phyloP scores from a whole-genome alignment of 2,329 filamentous ascomycete species.

The Didymellaceae sp. region DNA sequence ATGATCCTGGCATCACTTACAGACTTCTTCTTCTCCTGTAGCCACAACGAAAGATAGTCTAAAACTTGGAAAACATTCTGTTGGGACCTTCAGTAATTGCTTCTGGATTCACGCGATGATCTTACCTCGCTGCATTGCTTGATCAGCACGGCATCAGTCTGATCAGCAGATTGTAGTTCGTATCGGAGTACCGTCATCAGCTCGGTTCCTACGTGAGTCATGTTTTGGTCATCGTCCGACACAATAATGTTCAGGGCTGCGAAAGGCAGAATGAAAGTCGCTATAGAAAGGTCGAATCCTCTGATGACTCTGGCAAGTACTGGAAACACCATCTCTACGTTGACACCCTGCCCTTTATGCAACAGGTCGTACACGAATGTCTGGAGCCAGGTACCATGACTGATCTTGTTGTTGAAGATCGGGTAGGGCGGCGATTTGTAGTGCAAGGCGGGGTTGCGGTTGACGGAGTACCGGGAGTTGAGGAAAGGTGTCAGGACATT shows the following conservation, averaged over 20 bases:
- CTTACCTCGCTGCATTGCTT: constrained; percentile 86
- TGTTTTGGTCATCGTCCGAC: constrained; percentile 70
- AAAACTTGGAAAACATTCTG: constrained; percentile 88
- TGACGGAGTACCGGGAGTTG: constrained; percentile 80
- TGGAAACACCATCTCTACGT: constrained; percentile 78
- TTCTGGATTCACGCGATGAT: background rate
- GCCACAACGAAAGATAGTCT: constrained; percentile 90
- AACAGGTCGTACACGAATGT: constrained; percentile 82
- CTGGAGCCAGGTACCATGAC: constrained; percentile 82
- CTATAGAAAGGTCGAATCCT: constrained; percentile 83
- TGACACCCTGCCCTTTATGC: constrained; percentile 74
- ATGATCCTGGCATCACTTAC: constrained; percentile 49
- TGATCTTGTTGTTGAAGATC: constrained; percentile 71
- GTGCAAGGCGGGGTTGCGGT: constrained; percentile 37
- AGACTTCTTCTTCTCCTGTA: constrained; percentile 74
- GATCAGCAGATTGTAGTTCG: constrained; percentile 58
- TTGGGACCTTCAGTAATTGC: constrained; percentile 20
- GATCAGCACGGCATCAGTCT: constrained; percentile 73
- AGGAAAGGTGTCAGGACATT: constrained; percentile 89
- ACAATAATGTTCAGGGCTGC: constrained; percentile 82
- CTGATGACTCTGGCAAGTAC: constrained; percentile 82
- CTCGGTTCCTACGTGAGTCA: constrained; percentile 72
- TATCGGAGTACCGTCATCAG: constrained; percentile 76
- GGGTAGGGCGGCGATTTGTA: constrained; percentile 65
- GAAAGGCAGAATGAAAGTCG: constrained; percentile 89